phyloP scores from a whole-genome alignment of 2,329 filamentous ascomycete species.

The Pestalotiopsis sp. region DNA sequence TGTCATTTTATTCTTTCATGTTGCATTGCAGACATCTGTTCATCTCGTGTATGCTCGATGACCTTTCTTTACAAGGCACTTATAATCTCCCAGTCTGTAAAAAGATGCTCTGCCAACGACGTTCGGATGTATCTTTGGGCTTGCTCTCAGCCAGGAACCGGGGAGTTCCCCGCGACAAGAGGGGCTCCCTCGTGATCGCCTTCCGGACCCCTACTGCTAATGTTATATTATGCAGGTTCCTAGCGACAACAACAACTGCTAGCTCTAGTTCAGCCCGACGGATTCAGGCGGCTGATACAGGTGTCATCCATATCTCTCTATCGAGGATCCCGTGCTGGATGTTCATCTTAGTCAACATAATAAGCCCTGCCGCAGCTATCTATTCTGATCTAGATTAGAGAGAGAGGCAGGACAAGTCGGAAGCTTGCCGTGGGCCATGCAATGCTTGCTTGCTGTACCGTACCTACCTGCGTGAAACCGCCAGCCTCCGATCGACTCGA shows the following conservation, averaged over 20 bases:
- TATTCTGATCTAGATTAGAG: background rate
- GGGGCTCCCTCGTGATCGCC: conserved; percentile 8
- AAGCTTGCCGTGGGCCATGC: background rate
- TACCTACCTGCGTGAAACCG: background rate
- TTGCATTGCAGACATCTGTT: background rate
- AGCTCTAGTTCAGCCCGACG: conserved; percentile 10
- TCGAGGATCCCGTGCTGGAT: conserved; percentile 3
- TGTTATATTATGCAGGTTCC: background rate
- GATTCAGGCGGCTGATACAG: conserved; percentile 14
- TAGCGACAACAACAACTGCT: conserved; percentile 2
- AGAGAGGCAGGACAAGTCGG: background rate
- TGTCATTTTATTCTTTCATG: background rate
- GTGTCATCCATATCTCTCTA: conserved; percentile 5
- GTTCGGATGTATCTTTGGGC: background rate
- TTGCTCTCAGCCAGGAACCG: background rate
- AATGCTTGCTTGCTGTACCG: background rate
- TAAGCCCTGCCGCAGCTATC: background rate
- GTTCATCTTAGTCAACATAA: conserved; percentile 4
- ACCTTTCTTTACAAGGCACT: background rate
- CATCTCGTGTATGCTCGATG: background rate
- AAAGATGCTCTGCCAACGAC: no score
- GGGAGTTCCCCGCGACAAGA: conserved; percentile 10
- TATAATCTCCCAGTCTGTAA: background rate
- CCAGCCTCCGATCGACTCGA: background rate
- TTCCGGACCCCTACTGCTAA: background rate